A percentile compares a stretch with the other conserved stretches of the same genome.
Evolutionary conservation across 2,329 filamentous ascomycete species (phyloP).

Genomic region (Microdochium paspali): DNA sequence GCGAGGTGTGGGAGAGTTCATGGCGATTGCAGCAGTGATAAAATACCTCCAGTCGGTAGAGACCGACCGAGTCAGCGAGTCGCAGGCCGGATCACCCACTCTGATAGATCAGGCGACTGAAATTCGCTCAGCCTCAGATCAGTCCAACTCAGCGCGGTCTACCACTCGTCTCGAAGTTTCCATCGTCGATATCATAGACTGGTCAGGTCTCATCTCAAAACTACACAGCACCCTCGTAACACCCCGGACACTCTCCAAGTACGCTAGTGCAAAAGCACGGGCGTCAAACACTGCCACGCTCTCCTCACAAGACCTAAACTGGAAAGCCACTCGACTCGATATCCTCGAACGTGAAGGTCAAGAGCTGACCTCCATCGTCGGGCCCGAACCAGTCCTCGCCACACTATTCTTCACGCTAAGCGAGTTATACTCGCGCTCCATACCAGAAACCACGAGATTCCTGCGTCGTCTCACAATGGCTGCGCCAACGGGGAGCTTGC

Average conservation of each 20-base stretch:
- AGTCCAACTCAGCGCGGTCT: neutral
- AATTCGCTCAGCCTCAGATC: neutral
- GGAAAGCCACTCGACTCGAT: constrained; percentile 5
- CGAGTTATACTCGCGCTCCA: constrained; percentile 8
- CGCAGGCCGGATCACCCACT: neutral
- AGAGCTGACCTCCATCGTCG: constrained; percentile 6
- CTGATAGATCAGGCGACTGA: neutral
- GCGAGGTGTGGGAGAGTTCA: constrained; percentile 8
- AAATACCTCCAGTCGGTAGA: neutral
- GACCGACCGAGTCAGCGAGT: neutral
- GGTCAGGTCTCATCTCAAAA: constrained; percentile 8
- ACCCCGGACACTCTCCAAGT: constrained; percentile 8
- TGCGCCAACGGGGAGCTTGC: constrained; percentile 7
- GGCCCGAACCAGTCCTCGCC: constrained; percentile 4
- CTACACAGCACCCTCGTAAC: constrained; percentile 6
- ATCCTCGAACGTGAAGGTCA: constrained; percentile 4
- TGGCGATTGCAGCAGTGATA: constrained; percentile 4
- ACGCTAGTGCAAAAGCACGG: constrained; percentile 8
- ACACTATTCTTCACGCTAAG: constrained; percentile 10
- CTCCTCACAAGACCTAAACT: constrained; percentile 3
- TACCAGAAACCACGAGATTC: constrained; percentile 7
- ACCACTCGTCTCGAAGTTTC: constrained; percentile 4
- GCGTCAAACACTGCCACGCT: constrained; percentile 7
- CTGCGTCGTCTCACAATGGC: constrained; percentile 5
- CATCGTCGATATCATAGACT: constrained; percentile 6